Percentiles rank a stretch among this genome's conserved stretches.
Conservation (phyloP, 2,329 filamentous ascomycete species). For the Aspergillus ochraceus region DNA sequence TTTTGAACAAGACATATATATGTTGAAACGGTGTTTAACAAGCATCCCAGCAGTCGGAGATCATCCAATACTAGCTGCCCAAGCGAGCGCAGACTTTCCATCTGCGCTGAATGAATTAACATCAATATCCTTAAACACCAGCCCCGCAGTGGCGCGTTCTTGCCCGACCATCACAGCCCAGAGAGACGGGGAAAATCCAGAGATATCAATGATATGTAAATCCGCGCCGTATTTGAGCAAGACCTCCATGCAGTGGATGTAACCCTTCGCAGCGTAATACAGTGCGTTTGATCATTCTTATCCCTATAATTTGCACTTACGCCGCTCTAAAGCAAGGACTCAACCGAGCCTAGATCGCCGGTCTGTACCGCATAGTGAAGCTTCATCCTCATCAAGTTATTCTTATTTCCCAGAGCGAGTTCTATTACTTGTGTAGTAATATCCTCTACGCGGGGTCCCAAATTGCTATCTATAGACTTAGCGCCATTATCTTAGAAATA, state of each 20-base stretch:
- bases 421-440: not conserved
- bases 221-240: conserved; percentile 19
- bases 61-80: conserved; percentile 18
- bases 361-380: not conserved
- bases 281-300: conserved; percentile 21
- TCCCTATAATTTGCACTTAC: conserved; percentile 10
- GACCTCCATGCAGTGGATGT: conserved; percentile 15
- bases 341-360: not conserved
- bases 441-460: not conserved
- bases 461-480: not conserved
- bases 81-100: conserved; percentile 23
- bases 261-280: conserved; percentile 25
- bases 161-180: conserved; percentile 24
- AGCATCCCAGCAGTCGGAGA: conserved; percentile 15
- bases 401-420: not conserved
- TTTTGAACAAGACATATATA: not conserved
- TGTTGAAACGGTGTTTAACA: conserved; percentile 8
- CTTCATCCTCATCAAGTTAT: not conserved
- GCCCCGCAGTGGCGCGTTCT: conserved; percentile 8
- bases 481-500: not conserved
- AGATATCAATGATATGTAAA: conserved; percentile 17
- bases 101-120: conserved; percentile 16
- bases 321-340: not conserved
- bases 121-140: conserved; percentile 13
- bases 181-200: conserved; percentile 23